Base-by-base conservation (phyloP, 2,329 filamentous ascomycete genomes). In the Bisporella sp. region DNA sequence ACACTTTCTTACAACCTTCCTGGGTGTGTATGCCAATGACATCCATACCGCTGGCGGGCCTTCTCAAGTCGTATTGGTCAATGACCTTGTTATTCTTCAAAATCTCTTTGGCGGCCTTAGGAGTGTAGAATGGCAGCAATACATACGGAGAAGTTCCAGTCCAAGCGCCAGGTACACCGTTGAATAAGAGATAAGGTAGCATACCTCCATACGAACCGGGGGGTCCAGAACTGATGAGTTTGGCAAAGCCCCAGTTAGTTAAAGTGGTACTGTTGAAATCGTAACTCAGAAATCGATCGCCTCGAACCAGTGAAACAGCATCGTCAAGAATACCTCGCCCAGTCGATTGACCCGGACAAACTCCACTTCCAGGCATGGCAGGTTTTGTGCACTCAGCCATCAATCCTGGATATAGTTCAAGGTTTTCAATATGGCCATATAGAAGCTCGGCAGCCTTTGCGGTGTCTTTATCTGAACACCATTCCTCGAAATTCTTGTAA, bases 81-180 rank as follows among this genome's bases (percentile, higher is more conserved):
- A 74, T 57, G 6, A 66, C 69, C 8, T 69, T 68, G 50, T 77
- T 77, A 41, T 65, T 67, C 52, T 70, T 69, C 31, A 78, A 57
- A 13, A 77, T 77, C 4, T 64, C 70, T 46, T 67, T 68, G 3
- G 67, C 69, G 39, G 74, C 74, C 44, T 71, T 66, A 0, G 74
- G 74, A 0, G 74, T 77, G 53, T 77, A 77, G 62, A 77, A 75
- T 41, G 75, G 70, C 42, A 78, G 62, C 3, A 75, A 62, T 28
- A 63, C 74, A 54, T 76, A 74, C 6, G 69, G 54, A 5, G 71
- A 75, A 2, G 73, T 77, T 13, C 74, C 74, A 21, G 21, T 21
- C 21, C 21, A 78, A 6, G 67, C 69, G 8, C 65, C 68, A 0
- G 74, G 74, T 7, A 78, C 65, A 8, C 67, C 73, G 21, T 21